Percentiles rank a stretch among this genome's conserved stretches.
Evolutionary conservation across 345 rosid genomes (phyloP).

Genomic region (Garcia nutans): DNA sequence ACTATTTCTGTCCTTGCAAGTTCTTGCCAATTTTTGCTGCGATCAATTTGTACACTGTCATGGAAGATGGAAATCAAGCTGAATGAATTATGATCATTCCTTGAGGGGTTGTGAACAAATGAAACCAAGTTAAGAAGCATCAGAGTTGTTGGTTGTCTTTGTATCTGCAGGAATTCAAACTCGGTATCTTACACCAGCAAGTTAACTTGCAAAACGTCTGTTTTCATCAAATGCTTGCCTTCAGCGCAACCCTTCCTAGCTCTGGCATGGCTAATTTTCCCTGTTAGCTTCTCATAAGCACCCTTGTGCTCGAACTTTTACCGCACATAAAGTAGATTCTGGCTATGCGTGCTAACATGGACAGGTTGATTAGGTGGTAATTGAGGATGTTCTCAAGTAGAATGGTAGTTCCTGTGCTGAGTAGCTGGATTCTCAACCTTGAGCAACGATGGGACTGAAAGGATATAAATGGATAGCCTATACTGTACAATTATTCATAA

Average conservation of each 20-base stretch:
- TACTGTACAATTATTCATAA: neutral
- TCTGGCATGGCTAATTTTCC: neutral
- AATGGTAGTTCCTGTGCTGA: neutral
- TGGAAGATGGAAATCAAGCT: neutral
- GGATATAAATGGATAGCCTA: neutral
- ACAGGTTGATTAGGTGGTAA: neutral
- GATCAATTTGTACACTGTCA: neutral
- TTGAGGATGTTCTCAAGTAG: neutral
- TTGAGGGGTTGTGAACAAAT: neutral
- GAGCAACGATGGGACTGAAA: neutral
- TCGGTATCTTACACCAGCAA: neutral
- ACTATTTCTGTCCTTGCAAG: neutral
- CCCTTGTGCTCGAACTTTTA: neutral
- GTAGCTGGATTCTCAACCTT: neutral
- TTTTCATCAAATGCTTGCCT: neutral
- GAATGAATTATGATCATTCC: neutral
- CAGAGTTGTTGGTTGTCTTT: neutral
- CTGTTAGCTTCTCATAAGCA: neutral
- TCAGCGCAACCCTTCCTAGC: neutral
- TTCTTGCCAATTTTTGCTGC: slow-evolving; percentile 8
- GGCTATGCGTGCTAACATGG: neutral
- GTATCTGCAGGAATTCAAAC: neutral
- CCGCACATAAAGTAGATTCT: neutral
- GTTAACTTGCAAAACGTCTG: neutral
- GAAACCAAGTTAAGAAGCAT: neutral